Evolutionary conservation across 306 rosid species (phyloP).

Genomic region (Casuarina glauca): DNA sequence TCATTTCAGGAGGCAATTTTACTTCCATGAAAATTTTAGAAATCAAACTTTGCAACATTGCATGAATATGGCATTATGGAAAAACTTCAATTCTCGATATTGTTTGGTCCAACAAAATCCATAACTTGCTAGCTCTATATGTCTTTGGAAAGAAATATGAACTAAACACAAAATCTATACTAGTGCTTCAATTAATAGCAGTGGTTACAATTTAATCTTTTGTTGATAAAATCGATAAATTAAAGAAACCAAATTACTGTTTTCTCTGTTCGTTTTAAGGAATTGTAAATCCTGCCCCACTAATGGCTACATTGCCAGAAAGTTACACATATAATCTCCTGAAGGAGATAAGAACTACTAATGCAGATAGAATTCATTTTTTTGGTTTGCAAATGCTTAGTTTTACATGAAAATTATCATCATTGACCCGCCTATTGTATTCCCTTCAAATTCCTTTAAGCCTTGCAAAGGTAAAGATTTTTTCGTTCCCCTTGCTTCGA

Average conservation of each 20-base stretch:
- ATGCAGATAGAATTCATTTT: neutral
- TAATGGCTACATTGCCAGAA: neutral
- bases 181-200: neutral
- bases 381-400: neutral
- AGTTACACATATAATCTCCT: neutral
- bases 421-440: too few relatives aligned
- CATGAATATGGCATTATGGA: too few relatives aligned
- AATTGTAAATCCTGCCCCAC: neutral
- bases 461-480: too few relatives aligned
- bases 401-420: conserved; percentile 17
- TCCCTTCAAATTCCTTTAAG: too few relatives aligned
- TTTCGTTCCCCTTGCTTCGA: too few relatives aligned
- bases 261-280: neutral
- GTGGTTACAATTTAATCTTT: neutral
- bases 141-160: too few relatives aligned
- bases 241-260: neutral
- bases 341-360: neutral
- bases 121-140: too few relatives aligned
- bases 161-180: neutral
- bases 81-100: too few relatives aligned
- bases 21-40: too few relatives aligned
- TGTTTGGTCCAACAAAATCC: too few relatives aligned
- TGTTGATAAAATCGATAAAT: neutral
- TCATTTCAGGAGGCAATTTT: too few relatives aligned
- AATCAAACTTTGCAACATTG: too few relatives aligned